These are phyloP conservation scores for Dipteronia dyeriana DNA, from an alignment of 345 rosid species.

Conservation along the genomic window DNA sequence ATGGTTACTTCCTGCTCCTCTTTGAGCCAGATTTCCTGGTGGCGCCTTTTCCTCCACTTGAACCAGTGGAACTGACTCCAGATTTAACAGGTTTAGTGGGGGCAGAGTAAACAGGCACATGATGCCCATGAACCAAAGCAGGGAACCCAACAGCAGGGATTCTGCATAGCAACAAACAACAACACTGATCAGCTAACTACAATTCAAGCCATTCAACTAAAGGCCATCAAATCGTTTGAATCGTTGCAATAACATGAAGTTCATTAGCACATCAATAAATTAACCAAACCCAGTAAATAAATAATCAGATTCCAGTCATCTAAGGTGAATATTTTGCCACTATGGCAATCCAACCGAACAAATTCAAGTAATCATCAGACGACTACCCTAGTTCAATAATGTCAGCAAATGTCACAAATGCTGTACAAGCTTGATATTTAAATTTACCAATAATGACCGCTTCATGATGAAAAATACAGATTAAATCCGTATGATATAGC, in stretches of 20 bases:
- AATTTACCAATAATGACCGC: not conserved
- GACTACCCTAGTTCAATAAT: not conserved
- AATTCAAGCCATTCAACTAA: not conserved
- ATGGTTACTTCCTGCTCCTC: slow-evolving; percentile 53
- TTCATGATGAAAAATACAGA: not conserved
- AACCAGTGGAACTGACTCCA: slow-evolving; percentile 34
- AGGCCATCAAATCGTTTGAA: not conserved
- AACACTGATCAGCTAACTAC: slow-evolving; percentile 5
- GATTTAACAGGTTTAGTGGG: slow-evolving; percentile 31
- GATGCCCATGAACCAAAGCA: slow-evolving; percentile 95
- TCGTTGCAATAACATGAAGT: not conserved
- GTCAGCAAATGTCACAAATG: not conserved
- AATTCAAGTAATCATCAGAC: not conserved
- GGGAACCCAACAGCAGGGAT: slow-evolving; percentile 99
- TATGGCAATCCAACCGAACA: not conserved
- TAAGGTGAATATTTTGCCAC: not conserved
- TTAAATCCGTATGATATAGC: not conserved
- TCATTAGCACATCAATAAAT: not conserved
- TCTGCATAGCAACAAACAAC: slow-evolving; percentile 44
- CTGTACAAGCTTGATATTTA: not conserved
- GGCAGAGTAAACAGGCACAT: slow-evolving; percentile 65
- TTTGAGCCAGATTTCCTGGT: slow-evolving; percentile 48
- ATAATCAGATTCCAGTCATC: not conserved
- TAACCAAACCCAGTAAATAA: not conserved
- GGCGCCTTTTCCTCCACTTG: slow-evolving; percentile 43